These are phyloP conservation scores for Schizosaccharomyces octosporus DNA, from an alignment of 805 yeast species.

Conservation along the genomic window DNA sequence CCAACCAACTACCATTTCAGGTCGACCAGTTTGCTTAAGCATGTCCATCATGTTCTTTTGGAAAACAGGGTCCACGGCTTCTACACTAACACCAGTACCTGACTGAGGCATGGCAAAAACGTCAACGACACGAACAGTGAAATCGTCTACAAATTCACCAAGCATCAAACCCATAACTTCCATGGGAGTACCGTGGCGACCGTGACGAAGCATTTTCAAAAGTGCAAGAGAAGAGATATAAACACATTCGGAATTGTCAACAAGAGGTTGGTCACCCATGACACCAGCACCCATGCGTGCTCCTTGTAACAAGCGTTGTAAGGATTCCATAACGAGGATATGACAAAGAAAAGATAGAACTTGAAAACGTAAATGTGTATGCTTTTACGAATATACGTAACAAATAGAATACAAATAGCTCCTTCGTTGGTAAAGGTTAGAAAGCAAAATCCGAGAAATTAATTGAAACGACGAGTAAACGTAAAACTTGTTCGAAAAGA, in stretches of 20 bases:
- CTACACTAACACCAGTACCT: conserved; percentile 92
- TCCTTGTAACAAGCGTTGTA: not conserved
- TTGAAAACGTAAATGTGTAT: too few relatives aligned
- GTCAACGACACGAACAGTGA: conserved; percentile 87
- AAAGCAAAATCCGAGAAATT: too few relatives aligned
- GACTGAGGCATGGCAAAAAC: conserved; percentile 99
- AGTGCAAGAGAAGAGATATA: conserved; percentile 82
- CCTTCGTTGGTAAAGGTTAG: too few relatives aligned
- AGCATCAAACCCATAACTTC: conserved; percentile 93
- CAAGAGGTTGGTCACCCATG: conserved; percentile 7
- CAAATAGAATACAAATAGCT: too few relatives aligned
- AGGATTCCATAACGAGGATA: not conserved
- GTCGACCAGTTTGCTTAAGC: conserved; percentile 81
- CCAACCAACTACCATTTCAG: conserved; percentile 98
- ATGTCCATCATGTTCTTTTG: conserved; percentile 99
- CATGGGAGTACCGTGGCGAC: conserved; percentile 36
- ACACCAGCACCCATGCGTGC: conserved; percentile 1
- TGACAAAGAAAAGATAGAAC: too few relatives aligned
- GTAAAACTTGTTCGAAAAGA: too few relatives aligned
- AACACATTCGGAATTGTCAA: conserved; percentile 2
- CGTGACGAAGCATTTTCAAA: conserved; percentile 82
- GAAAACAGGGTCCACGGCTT: conserved; percentile 96
- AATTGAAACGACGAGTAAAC: too few relatives aligned
- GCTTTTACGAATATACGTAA: too few relatives aligned
- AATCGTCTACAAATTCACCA: conserved; percentile 80